These are phyloP conservation scores for Moringa oleifera DNA, from an alignment of 345 rosid species.

Conservation along the genomic window DNA sequence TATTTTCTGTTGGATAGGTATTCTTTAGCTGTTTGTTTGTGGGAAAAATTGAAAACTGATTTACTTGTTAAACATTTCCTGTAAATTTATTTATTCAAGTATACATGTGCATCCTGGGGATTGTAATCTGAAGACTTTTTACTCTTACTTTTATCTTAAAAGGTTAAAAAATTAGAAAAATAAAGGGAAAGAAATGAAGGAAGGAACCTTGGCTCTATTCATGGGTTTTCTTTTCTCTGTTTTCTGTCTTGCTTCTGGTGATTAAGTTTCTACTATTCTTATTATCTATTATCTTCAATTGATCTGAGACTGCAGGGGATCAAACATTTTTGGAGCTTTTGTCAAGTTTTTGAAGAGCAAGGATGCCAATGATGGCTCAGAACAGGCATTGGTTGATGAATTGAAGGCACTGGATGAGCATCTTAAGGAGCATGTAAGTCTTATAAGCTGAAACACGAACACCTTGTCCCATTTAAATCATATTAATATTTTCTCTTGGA, in stretches of 20 bases:
- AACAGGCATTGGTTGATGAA: conserved; percentile 69
- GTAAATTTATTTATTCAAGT: too few relatives aligned
- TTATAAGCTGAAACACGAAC: conserved; percentile 1
- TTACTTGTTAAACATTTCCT: too few relatives aligned
- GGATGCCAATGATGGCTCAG: conserved; percentile 70
- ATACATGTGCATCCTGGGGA: too few relatives aligned
- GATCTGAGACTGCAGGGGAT: conserved; percentile 39
- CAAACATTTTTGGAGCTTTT: conserved; percentile 61
- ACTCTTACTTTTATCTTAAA: too few relatives aligned
- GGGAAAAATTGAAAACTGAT: too few relatives aligned
- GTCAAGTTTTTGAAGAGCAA: conserved; percentile 73
- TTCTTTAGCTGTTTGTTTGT: too few relatives aligned
- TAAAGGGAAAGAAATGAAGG: too few relatives aligned
- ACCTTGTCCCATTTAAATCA: conserved; percentile 1
- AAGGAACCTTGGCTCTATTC: neutral
- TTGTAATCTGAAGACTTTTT: too few relatives aligned
- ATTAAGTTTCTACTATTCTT: neutral
- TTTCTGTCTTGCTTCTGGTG: neutral
- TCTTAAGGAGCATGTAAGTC: conserved; percentile 53
- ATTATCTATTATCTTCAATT: neutral
- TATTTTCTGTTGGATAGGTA: too few relatives aligned
- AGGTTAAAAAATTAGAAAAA: neutral
- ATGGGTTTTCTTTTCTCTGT: neutral
- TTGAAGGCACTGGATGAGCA: conserved; percentile 80
- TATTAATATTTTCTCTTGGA: neutral